phyloP scores from a whole-genome alignment of 177 flowering plant species.

The Vitis hybrid region DNA sequence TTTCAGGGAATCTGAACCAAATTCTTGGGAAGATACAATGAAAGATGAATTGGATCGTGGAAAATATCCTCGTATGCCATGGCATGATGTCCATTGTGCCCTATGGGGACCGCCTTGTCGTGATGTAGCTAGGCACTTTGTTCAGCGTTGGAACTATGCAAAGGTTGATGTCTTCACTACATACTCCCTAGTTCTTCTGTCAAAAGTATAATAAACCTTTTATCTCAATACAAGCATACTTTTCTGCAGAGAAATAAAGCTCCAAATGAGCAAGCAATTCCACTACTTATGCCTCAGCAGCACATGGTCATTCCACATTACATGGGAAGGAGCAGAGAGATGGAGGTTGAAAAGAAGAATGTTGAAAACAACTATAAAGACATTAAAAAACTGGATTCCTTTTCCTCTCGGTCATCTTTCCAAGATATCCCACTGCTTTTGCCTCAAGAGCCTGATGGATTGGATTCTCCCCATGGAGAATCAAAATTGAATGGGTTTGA shows the following conservation, averaged over 20 bases:
- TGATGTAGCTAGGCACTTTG: constrained; percentile 96
- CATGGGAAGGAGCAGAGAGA: constrained; percentile 56
- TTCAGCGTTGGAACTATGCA: constrained; percentile 99
- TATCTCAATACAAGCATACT: constrained; percentile 5
- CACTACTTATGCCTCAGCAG: constrained; percentile 95
- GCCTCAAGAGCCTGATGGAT: constrained; percentile 81
- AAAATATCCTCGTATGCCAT: constrained; percentile 98
- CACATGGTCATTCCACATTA: constrained; percentile 99
- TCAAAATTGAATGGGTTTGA: constrained; percentile 41
- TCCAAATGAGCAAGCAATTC: constrained; percentile 90
- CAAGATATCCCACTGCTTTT: constrained; percentile 94
- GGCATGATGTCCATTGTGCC: constrained; percentile 99
- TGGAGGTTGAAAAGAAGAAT: constrained; percentile 36
- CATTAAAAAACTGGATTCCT: constrained; percentile 60
- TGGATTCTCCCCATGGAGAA: constrained; percentile 38
- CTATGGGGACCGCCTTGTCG: constrained; percentile 99
- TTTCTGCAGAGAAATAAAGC: constrained; percentile 91
- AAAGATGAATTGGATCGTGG: constrained; percentile 89
- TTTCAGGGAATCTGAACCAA: constrained; percentile 94
- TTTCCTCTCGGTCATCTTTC: constrained; percentile 65
- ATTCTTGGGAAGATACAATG: constrained; percentile 97
- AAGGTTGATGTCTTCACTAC: constrained; percentile 54
- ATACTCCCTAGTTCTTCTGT: background rate
- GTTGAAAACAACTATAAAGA: constrained; percentile 29
- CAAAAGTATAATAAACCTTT: background rate